Conservation (phyloP, 306 rosid species). For the Delonix regia region DNA sequence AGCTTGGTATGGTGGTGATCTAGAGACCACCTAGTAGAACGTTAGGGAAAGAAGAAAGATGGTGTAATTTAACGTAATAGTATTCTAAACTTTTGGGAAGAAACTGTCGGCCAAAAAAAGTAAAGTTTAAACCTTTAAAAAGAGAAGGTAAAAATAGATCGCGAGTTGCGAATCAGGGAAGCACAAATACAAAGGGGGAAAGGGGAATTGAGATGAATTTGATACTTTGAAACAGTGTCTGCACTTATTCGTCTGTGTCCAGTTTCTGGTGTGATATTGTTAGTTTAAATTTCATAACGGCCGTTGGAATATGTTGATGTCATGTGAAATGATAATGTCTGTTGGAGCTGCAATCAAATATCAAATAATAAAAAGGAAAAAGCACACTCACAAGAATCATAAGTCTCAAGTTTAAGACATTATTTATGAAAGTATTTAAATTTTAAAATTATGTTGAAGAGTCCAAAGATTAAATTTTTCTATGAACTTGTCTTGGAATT, state of each 20-base stretch:
- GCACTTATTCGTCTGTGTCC: too few relatives aligned
- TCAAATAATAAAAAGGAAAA: too few relatives aligned
- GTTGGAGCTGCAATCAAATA: background rate
- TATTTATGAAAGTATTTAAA: too few relatives aligned
- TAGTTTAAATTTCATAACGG: background rate
- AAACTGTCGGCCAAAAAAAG: background rate
- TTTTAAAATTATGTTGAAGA: too few relatives aligned
- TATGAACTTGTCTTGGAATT: too few relatives aligned
- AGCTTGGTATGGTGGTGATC: background rate
- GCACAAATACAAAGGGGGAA: background rate
- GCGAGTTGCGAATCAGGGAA: background rate
- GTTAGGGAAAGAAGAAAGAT: background rate
- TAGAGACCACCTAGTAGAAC: background rate
- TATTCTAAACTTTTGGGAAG: background rate
- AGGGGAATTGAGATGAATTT: background rate
- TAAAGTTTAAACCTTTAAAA: background rate
- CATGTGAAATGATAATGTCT: constrained; percentile 6
- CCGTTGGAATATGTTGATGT: background rate
- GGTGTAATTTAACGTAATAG: background rate
- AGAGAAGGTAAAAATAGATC: background rate
- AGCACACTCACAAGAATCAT: too few relatives aligned
- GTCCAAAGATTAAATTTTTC: too few relatives aligned
- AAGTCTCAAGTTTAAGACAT: too few relatives aligned
- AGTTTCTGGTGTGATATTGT: too few relatives aligned
- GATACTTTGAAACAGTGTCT: background rate